Base-by-base conservation (phyloP, 2,329 filamentous ascomycete species). In the Penicillium sp. region DNA sequence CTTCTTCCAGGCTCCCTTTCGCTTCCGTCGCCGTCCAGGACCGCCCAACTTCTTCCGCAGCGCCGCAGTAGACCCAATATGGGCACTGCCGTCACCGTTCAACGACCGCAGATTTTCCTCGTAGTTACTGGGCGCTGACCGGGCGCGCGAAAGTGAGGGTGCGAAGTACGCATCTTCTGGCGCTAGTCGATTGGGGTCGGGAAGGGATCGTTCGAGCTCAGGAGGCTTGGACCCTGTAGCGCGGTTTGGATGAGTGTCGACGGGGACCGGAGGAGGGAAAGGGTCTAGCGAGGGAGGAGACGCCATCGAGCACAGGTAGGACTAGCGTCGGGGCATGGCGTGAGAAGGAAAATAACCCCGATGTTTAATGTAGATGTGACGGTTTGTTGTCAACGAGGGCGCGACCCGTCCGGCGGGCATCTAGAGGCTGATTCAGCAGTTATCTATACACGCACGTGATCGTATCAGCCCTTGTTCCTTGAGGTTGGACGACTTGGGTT, bases 1-100 rank as follows among this genome's bases (percentile, higher is more conserved):
- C 78, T 97, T 97, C 81, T 95, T 96, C 90, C 93, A 97, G 12
- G 84, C 84, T 48, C 85, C 84, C 68, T 87, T 90, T 61, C 87
- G 81, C 65, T 85, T 80, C 45, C 88, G 81, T 62, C 86, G 89
- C 46, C 84, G 78, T 61, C 85, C 88, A 18, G 85, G 80, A 40
- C 82, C 82, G 53, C 82, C 76, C 44, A 79, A 68, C 61, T 80
- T 79, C 31, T 81, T 69, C 56, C 74, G 69, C 55, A 78, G 61
- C 25, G 75, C 77, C 46, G 79, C 66, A 61, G 75, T 60, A 34
- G 72, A 52, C 18, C 53, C 68, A 42, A 61, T 69, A 55, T 65
- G 71, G 54, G 59, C 80, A 74, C 65, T 78, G 35, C 70, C 75
- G 52, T 74, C 76, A 46, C 71, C 68, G 56, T 69, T 73, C 52